Conservation (phyloP, 768 basidiomycete genomes). For the Termitomyces sp. region DNA sequence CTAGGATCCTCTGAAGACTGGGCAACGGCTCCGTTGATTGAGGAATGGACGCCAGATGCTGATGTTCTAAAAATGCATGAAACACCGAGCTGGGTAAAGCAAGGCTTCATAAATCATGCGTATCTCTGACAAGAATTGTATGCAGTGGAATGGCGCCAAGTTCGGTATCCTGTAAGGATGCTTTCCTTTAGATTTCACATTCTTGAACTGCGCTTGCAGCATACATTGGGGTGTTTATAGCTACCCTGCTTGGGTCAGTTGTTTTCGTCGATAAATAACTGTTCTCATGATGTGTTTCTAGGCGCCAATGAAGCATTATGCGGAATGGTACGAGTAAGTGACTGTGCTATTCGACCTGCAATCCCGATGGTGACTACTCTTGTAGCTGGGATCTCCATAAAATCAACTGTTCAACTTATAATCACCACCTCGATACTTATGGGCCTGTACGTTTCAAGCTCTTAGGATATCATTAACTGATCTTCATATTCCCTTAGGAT, state of each 20-base stretch:
- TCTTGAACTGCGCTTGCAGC: constrained; percentile 19
- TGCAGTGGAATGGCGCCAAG: constrained; percentile 45
- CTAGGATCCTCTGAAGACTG: constrained; percentile 31
- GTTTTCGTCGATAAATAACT: not conserved
- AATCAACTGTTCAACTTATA: constrained; percentile 35
- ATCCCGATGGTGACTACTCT: not conserved
- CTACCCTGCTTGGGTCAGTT: constrained; percentile 35
- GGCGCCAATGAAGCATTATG: constrained; percentile 35
- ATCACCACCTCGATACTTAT: constrained; percentile 43
- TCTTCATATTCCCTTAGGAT: constrained; percentile 22
- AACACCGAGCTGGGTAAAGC: constrained; percentile 45
- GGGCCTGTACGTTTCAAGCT: constrained; percentile 25
- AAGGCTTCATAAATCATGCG: not conserved
- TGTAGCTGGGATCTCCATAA: constrained; percentile 34
- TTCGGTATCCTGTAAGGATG: constrained; percentile 50
- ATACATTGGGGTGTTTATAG: constrained; percentile 49
- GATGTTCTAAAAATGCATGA: constrained; percentile 38
- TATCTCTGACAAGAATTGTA: not conserved
- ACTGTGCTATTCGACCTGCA: not conserved
- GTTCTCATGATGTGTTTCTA: constrained; percentile 8
- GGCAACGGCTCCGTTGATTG: constrained; percentile 29
- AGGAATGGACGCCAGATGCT: constrained; percentile 33
- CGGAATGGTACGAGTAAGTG: constrained; percentile 54
- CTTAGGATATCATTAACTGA: not conserved
- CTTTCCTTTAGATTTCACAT: not conserved